Conservation (phyloP, 2,329 filamentous ascomycete genomes). For the Xylaria arbuscula region DNA sequence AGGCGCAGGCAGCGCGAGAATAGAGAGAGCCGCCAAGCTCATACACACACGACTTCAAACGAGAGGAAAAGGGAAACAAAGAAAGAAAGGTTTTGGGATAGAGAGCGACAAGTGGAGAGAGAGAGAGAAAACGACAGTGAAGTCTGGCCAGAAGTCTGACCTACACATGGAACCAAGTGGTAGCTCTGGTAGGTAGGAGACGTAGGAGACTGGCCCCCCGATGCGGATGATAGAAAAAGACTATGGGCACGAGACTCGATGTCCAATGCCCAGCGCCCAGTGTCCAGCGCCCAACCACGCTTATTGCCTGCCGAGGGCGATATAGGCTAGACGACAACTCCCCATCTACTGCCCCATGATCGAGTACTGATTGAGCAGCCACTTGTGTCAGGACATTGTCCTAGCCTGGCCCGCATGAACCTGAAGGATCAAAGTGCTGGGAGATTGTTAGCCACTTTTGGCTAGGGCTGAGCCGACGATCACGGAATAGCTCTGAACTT, state of each 20-base stretch:
- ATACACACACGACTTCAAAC: slow-evolving; percentile 4
- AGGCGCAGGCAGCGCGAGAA: slow-evolving; percentile 34
- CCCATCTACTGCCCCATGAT: neutral
- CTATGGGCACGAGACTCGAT: neutral
- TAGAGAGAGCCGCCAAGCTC: slow-evolving; percentile 7
- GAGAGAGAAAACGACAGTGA: slow-evolving; percentile 17
- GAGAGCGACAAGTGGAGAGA: slow-evolving; percentile 18
- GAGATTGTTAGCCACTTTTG: neutral
- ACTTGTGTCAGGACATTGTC: slow-evolving; percentile 6
- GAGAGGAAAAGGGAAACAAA: slow-evolving; percentile 13
- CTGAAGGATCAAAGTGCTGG: slow-evolving; percentile 34
- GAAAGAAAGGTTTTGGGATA: slow-evolving; percentile 5
- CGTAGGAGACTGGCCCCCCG: neutral
- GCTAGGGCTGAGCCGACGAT: slow-evolving; percentile 23
- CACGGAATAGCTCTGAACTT: slow-evolving; percentile 7
- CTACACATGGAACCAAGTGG: neutral
- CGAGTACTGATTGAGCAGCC: neutral
- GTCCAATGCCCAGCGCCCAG: neutral
- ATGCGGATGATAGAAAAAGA: neutral
- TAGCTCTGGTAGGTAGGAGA: neutral
- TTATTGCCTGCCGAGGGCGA: neutral
- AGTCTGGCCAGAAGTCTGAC: neutral
- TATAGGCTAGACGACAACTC: slow-evolving; percentile 6
- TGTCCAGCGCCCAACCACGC: neutral
- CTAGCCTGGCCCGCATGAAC: slow-evolving; percentile 15